Evolutionary conservation across 176 grass and related monocot genomes (phyloP).

Genomic region (Puya raimondii): DNA sequence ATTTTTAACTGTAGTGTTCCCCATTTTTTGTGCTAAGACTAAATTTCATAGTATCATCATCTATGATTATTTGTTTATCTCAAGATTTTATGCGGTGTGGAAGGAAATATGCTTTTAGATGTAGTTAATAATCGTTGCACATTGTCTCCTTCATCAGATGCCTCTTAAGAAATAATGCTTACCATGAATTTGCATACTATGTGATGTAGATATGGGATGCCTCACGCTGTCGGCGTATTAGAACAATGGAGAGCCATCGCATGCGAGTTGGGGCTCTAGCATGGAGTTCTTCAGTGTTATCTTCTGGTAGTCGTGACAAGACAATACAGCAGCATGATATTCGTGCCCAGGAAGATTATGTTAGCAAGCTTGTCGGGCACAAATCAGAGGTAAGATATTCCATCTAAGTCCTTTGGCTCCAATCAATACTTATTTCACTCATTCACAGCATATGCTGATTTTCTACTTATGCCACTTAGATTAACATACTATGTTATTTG

Average conservation of each 20-base stretch:
- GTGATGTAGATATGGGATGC: conserved; percentile 89
- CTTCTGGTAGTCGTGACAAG: conserved; percentile 89
- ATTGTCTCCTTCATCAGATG: neutral
- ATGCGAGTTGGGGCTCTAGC: conserved; percentile 87
- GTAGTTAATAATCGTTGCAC: too few relatives aligned
- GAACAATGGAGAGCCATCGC: conserved; percentile 80
- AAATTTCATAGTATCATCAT: neutral
- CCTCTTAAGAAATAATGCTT: neutral
- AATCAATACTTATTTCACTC: too few relatives aligned
- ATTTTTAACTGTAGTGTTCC: too few relatives aligned
- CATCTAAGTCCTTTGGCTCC: neutral
- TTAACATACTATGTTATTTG: too few relatives aligned
- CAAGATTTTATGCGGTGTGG: neutral
- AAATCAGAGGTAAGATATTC: conserved; percentile 74
- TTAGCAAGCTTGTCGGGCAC: conserved; percentile 90
- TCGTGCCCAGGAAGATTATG: conserved; percentile 73
- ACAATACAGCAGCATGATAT: conserved; percentile 84
- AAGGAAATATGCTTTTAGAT: too few relatives aligned
- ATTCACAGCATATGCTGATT: neutral
- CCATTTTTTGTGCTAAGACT: too few relatives aligned
- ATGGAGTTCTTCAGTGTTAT: conserved; percentile 89
- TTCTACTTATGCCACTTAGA: neutral
- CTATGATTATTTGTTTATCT: neutral
- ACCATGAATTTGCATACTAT: conserved; percentile 14
- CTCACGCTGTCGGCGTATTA: conserved; percentile 62